A percentile compares a stretch with the other conserved stretches of the same genome.
Evolutionary conservation across 2,329 filamentous ascomycete genomes (phyloP).

Genomic region (Leptodontidium sp.): DNA sequence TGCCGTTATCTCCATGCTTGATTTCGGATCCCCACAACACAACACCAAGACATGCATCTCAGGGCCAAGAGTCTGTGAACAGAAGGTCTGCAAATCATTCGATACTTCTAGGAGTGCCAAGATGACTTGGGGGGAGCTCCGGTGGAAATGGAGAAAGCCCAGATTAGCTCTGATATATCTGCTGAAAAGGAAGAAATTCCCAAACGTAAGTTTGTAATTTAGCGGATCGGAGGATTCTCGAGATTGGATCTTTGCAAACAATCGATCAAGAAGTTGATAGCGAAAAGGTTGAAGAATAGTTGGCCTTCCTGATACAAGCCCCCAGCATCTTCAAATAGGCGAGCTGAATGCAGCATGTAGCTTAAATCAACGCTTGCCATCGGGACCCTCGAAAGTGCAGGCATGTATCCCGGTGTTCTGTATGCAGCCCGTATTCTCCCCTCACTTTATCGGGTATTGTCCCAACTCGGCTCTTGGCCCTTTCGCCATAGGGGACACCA

Average conservation of each 20-base stretch:
- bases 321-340: not conserved
- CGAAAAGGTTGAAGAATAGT: not conserved
- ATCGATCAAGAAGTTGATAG: not conserved
- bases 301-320: not conserved
- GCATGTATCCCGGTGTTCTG: not conserved
- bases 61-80: not conserved
- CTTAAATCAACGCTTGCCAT: not conserved
- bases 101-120: not conserved
- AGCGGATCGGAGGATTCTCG: too few relatives aligned
- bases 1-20: not conserved
- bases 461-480: slow-evolving; percentile 6
- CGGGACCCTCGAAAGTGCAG: not conserved
- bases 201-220: too few relatives aligned
- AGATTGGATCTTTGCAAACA: too few relatives aligned
- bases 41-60: not conserved
- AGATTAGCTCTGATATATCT: too few relatives aligned
- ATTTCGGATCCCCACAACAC: not conserved
- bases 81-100: not conserved
- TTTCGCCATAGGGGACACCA: not conserved
- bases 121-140: not conserved
- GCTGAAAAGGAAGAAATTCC: too few relatives aligned
- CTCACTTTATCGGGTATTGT: not conserved
- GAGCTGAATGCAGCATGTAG: not conserved
- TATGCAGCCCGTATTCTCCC: not conserved
- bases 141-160: not conserved